Conservation (phyloP, 331 rosid species). For the Stylosanthes scabra region DNA sequence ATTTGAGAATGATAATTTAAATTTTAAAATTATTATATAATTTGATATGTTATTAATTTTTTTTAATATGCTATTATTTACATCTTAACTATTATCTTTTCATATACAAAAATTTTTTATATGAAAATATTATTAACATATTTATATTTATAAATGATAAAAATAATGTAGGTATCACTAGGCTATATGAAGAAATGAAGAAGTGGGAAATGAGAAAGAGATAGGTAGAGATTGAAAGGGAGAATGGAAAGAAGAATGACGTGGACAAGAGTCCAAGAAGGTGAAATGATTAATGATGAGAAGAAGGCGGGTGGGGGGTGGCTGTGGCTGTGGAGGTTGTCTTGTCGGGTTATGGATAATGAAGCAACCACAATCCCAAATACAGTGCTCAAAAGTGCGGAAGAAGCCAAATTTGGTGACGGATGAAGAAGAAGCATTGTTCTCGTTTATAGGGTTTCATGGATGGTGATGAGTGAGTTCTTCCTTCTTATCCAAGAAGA, state of each 20-base stretch:
- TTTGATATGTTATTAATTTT: too few relatives aligned
- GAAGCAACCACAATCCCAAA: not conserved
- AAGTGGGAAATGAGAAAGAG: not conserved
- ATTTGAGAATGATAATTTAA: too few relatives aligned
- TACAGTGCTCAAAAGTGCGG: constrained; percentile 6
- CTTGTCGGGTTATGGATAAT: constrained; percentile 7
- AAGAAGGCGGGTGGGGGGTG: not conserved
- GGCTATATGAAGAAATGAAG: not conserved
- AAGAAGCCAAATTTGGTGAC: constrained; percentile 37
- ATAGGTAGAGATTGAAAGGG: not conserved
- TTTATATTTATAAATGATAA: not conserved
- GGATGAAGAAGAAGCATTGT: constrained; percentile 32
- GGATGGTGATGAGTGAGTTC: not conserved
- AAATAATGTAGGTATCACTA: not conserved
- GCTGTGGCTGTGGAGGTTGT: constrained; percentile 25
- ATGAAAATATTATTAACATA: too few relatives aligned
- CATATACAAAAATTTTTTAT: too few relatives aligned
- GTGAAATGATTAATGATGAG: too few relatives aligned
- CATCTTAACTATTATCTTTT: too few relatives aligned
- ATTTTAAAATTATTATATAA: too few relatives aligned
- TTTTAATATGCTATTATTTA: too few relatives aligned
- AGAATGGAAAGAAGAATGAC: not conserved
- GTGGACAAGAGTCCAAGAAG: constrained; percentile 30
- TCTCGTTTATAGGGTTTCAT: constrained; percentile 39
- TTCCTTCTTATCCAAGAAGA: not conserved